Evolutionary conservation across 2,329 filamentous ascomycete species (phyloP), one percentile per base, ranked within the genome.

Genomic region (Penicillium frequentans): DNA sequence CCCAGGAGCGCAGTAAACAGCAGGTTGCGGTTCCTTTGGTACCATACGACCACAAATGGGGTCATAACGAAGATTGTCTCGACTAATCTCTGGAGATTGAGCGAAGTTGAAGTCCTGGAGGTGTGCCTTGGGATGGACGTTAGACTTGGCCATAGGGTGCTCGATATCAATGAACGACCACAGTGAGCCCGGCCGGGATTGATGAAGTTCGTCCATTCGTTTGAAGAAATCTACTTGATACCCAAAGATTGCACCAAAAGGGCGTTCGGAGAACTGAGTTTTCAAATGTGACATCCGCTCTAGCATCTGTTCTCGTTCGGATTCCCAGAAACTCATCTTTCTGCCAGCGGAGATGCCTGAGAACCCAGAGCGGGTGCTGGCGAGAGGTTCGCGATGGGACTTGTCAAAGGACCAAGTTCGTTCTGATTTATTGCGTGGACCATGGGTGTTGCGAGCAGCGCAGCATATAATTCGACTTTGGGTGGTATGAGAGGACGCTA

Each of bases 31-130:
- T 48, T 56, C 46, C 49, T 60, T 62, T 2, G 66, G 71, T 8
- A 72, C 64, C 71, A 78, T 79, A 23, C 75, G 70, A 31, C 75
- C 74, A 54, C 69, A 75, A 33, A 79, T 74, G 9, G 76, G 76
- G 42, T 79, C 77, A 58, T 77, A 78, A 49, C 71, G 66, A 55
- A 71, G 68, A 9, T 37, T 39, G 26, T 51, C 58, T 14, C 49
- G 61, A 23, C 16, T 56, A 21, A 23, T 37, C 11, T 49, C 27
- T n/a, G 53, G 53, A 2, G 54, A 42, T 11, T 54, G 52, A n/a
- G 37, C 45, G n/a, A 56, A 47, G 27, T 56, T 55, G 45, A 51
- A 52, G 19, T 49, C 52, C 43, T 51, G 48, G 27, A 48, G 23
- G 16, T 59, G 56, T 2, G 51, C 39, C n/a, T 57, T 57, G 13